Conservation (phyloP, 192 early-diverging fungal genomes). For the Coemansia sp. region DNA sequence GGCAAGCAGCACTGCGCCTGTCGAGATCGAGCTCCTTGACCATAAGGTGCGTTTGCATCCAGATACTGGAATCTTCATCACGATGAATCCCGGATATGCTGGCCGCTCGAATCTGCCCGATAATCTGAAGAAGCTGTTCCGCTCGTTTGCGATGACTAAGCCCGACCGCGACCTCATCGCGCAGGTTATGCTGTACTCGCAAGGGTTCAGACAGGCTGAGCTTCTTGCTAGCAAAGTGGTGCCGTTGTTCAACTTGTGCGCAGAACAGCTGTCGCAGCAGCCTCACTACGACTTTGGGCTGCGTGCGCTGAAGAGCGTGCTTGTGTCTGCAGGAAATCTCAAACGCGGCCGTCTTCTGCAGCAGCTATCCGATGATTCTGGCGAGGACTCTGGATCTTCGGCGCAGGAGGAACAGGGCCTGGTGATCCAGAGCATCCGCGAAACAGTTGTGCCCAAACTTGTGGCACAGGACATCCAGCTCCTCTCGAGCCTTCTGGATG, state of each 20-base stretch:
- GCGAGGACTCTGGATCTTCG: constrained; percentile 55
- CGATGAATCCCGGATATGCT: constrained; percentile 99
- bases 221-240: constrained; percentile 92
- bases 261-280: constrained; percentile 92
- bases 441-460: constrained; percentile 97
- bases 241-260: constrained; percentile 93
- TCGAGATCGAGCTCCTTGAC: constrained; percentile 91
- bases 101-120: constrained; percentile 98
- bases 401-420: constrained; percentile 83
- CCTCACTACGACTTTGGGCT: constrained; percentile 99
- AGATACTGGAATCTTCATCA: constrained; percentile 96
- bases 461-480: constrained; percentile 94
- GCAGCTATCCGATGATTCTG: constrained; percentile 26
- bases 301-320: constrained; percentile 96
- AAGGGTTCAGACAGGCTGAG: constrained; percentile 98
- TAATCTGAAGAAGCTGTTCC: constrained; percentile 98
- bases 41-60: constrained; percentile 82
- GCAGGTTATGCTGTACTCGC: constrained; percentile 99
- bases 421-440: constrained; percentile 93
- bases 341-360: constrained; percentile 77
- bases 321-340: constrained; percentile 98
- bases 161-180: constrained; percentile 98
- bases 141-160: constrained; percentile 98
- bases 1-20: constrained; percentile 17
- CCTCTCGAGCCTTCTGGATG: constrained; percentile 80